phyloP scores from a whole-genome alignment of 108 stramenopile species.

The Skeletonema marinoi region DNA sequence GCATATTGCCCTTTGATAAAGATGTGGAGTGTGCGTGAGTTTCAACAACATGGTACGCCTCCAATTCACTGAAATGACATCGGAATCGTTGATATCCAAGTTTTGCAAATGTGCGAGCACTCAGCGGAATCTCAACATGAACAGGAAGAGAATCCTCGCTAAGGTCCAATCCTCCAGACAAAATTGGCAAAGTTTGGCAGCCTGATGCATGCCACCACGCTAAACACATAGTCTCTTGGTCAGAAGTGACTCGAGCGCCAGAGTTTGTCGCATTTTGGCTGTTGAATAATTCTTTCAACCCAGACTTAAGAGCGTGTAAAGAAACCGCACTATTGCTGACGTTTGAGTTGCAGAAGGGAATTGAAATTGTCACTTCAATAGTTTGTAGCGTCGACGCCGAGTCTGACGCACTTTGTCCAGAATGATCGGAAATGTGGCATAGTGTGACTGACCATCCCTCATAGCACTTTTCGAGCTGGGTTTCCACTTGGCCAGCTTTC shows the following conservation, averaged over 20 bases:
- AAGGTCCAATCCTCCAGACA: conserved; percentile 69
- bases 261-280: neutral
- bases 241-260: conserved; percentile 27
- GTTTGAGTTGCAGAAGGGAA: conserved; percentile 28
- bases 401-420: neutral
- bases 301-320: neutral
- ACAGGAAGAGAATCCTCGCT: conserved; percentile 16
- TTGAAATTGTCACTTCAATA: conserved; percentile 44
- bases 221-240: conserved; percentile 54
- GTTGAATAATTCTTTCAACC: neutral
- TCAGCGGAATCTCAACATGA: conserved; percentile 33
- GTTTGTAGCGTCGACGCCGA: conserved; percentile 43
- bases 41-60: conserved; percentile 18
- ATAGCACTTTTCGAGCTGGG: conserved; percentile 12
- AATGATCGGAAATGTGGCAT: conserved; percentile 34
- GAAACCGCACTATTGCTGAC: conserved; percentile 20
- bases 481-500: neutral
- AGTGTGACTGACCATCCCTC: conserved; percentile 49
- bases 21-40: neutral
- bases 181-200: conserved; percentile 34
- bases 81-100: conserved; percentile 64
- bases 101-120: conserved; percentile 23
- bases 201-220: conserved; percentile 67
- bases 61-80: conserved; percentile 38
- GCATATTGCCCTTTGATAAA: neutral